These are phyloP conservation scores for Carex sylvatica DNA, from an alignment of 202 grass and related monocot genomes.

Conservation along the genomic window DNA sequence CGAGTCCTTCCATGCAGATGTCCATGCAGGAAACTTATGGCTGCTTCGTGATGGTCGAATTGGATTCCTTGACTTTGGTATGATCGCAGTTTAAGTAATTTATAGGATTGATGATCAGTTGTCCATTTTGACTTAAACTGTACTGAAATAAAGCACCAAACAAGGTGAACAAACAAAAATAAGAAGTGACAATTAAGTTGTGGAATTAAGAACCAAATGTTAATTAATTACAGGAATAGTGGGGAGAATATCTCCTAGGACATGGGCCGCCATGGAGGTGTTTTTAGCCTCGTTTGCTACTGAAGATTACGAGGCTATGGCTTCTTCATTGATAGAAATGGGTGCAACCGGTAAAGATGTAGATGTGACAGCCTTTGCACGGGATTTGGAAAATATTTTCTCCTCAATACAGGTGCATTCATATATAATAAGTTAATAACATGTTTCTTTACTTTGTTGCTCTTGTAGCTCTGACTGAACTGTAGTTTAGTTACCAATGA, in stretches of 20 bases:
- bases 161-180: background rate
- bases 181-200: background rate
- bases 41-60: conserved; percentile 85
- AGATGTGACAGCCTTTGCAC: conserved; percentile 65
- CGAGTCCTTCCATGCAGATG: conserved; percentile 93
- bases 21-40: conserved; percentile 97
- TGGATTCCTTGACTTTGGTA: conserved; percentile 98
- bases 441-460: background rate
- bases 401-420: conserved; percentile 82
- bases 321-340: conserved; percentile 78
- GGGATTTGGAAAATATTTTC: conserved; percentile 83
- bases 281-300: conserved; percentile 84
- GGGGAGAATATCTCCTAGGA: conserved; percentile 80
- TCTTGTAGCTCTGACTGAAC: background rate
- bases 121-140: background rate
- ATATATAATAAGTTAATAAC: background rate
- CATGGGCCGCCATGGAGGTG: conserved; percentile 90
- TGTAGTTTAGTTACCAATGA: background rate
- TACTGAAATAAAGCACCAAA: background rate
- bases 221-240: conserved; percentile 71
- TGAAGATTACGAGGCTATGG: conserved; percentile 88
- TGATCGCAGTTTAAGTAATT: conserved; percentile 1
- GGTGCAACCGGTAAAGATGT: conserved; percentile 86
- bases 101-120: background rate
- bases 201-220: background rate